These are phyloP conservation scores for Nicotiana sylvestris DNA, from an alignment of 257 asterid species.

Conservation along the genomic window DNA sequence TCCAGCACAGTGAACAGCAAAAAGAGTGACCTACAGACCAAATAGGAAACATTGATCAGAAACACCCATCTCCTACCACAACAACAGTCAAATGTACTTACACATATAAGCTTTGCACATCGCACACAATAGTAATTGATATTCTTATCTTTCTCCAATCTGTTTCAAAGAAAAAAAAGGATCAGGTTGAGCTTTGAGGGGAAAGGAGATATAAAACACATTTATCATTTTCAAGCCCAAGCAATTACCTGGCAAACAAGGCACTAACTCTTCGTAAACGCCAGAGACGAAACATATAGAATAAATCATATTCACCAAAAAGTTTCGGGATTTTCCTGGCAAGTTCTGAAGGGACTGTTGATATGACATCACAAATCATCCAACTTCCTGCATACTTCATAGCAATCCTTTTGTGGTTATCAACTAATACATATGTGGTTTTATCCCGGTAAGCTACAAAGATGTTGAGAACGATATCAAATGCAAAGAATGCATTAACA, in stretches of 20 bases:
- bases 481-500: conserved; percentile 52
- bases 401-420: conserved; percentile 40
- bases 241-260: conserved; percentile 37
- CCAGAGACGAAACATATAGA: conserved; percentile 62
- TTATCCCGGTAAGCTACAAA: conserved; percentile 54
- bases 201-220: not conserved
- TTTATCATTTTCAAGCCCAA: not conserved
- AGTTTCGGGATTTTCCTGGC: conserved; percentile 33
- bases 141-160: conserved; percentile 48
- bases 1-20: conserved; percentile 28
- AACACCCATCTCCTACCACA: not conserved
- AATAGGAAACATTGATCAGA: not conserved
- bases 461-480: conserved; percentile 56
- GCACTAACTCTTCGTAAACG: conserved; percentile 57
- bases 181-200: not conserved
- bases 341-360: conserved; percentile 56
- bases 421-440: conserved; percentile 41
- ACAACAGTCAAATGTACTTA: conserved; percentile 23
- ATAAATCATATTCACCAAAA: conserved; percentile 34
- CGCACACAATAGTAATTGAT: conserved; percentile 50
- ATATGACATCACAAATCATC: conserved; percentile 46
- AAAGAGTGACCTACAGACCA: conserved; percentile 40
- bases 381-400: conserved; percentile 40
- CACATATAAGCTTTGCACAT: conserved; percentile 46
- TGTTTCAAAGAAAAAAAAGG: conserved; percentile 17